phyloP scores from a whole-genome alignment of 495 filamentous ascomycete species.

The Cudoniella acicularis region DNA sequence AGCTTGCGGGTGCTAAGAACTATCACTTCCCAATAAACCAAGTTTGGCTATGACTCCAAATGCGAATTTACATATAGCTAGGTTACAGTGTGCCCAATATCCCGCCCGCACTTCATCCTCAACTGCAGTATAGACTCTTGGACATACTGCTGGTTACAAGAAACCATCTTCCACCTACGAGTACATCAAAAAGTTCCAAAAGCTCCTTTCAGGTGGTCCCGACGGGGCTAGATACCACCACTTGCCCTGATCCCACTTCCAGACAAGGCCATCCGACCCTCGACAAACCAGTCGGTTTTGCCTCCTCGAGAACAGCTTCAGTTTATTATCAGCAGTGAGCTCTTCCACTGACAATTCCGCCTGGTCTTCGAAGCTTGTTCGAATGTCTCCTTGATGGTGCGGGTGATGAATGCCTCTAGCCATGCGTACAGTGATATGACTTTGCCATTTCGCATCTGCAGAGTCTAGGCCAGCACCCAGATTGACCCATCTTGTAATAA shows the following conservation, averaged over 20 bases:
- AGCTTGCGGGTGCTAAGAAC: not conserved
- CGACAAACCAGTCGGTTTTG: slow-evolving; percentile 10
- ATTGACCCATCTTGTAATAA: slow-evolving; percentile 19
- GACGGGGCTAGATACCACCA: slow-evolving; percentile 10
- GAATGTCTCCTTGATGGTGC: slow-evolving; percentile 15
- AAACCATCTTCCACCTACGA: slow-evolving; percentile 4
- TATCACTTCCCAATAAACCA: not conserved
- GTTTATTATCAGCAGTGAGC: slow-evolving; percentile 19
- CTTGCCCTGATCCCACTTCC: slow-evolving; percentile 9
- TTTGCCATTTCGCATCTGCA: slow-evolving; percentile 18
- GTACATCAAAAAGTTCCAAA: slow-evolving; percentile 2
- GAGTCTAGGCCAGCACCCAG: slow-evolving; percentile 15
- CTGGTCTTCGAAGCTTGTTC: slow-evolving; percentile 15
- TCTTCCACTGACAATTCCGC: slow-evolving; percentile 14
- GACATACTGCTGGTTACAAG: slow-evolving; percentile 1
- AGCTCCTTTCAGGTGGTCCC: slow-evolving; percentile 7
- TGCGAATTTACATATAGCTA: not conserved
- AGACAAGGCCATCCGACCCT: slow-evolving; percentile 9
- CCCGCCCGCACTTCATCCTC: not conserved
- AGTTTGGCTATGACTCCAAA: not conserved
- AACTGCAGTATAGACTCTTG: not conserved
- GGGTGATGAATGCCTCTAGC: slow-evolving; percentile 1
- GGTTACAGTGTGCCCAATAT: not conserved
- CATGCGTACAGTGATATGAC: slow-evolving; percentile 10
- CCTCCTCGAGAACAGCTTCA: slow-evolving; percentile 19